Base-by-base conservation (phyloP, 176 grass and related monocot genomes). In the Luzula sylvatica region DNA sequence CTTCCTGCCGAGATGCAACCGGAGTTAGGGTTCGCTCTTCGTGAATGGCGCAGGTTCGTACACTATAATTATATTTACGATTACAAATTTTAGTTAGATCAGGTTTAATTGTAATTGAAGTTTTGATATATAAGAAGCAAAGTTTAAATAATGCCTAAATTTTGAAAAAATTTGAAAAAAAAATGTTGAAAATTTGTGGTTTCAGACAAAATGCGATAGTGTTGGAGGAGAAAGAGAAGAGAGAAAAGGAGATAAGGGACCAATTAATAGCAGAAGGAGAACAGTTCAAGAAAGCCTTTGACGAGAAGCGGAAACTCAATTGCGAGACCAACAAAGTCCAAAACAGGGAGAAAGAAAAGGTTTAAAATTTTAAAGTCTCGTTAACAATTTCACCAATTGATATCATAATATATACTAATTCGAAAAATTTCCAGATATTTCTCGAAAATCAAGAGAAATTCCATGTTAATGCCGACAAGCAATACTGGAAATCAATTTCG, bases 261-360 rank as follows among this genome's bases (percentile, higher is more conserved):
- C 70, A 85, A 71, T 88, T 95, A 55, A 51, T 95, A 63, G 50
- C 52, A 52, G 84, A 95, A 84, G 90, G 83, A 21, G 90, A 95
- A 55, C 76, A 86, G 47, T 95, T 78, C 51, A 95, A 89, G 77
- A 65, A 26, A 74, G 73, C 80, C 20, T 95, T 88, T 26, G 70
- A 74, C 7, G 84, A 95, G 80, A 95, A 95, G 72, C 78, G 84
- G 57, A 76, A 78, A 72, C 52, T 82, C 27, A 85, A 78, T 42
- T 59, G 79, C 69, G 80, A 49, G 46, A 44, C 56, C 0, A 88
- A 85, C 66, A 79, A 68, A 58, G 44, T 79, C 11, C 67, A 86
- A 26, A 95, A 67, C 50, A 95, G 90, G 68, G 90, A 95, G 58
- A 88, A 81, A 64, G 84, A 95, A 66, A 82, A 95, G 80, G 90